phyloP scores from a whole-genome alignment of 805 yeast genomes.

The Yarrowia divulgata region DNA sequence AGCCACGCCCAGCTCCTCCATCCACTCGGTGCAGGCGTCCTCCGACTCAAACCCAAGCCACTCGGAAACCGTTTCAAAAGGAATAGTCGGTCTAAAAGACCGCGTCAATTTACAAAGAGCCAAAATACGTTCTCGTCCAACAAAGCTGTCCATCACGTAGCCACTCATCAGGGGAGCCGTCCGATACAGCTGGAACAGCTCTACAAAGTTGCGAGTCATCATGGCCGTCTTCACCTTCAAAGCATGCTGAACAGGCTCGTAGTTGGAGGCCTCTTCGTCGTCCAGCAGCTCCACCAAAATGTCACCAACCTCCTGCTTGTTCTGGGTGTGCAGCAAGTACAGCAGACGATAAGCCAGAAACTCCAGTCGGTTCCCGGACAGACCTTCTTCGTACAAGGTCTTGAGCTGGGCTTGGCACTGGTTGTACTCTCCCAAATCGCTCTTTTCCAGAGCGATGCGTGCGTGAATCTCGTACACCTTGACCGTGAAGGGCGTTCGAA shows the following conservation, averaged over 20 bases:
- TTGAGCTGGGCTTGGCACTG: conserved; percentile 89
- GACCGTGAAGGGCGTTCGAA: conserved; percentile 77
- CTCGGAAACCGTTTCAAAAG: conserved; percentile 44
- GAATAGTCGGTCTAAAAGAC: conserved; percentile 55
- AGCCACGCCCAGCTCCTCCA: conserved; percentile 53
- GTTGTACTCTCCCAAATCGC: conserved; percentile 92
- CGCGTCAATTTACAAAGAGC: conserved; percentile 64
- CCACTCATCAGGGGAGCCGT: conserved; percentile 55
- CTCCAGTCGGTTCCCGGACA: conserved; percentile 59
- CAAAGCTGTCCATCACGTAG: conserved; percentile 60
- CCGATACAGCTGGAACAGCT: conserved; percentile 57
- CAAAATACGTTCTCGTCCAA: conserved; percentile 63
- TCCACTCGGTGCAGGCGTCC: conserved; percentile 55
- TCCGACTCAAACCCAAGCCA: conserved; percentile 52
- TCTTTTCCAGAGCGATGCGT: conserved; percentile 79
- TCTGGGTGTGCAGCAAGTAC: conserved; percentile 76
- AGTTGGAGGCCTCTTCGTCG: conserved; percentile 40
- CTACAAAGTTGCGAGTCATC: conserved; percentile 59
- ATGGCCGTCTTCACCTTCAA: conserved; percentile 52
- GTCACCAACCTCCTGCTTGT: conserved; percentile 62
- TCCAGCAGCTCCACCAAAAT: conserved; percentile 48
- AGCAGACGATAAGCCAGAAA: conserved; percentile 75
- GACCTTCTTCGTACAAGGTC: conserved; percentile 60
- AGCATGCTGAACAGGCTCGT: conserved; percentile 50
- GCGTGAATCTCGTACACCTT: conserved; percentile 86